Evolutionary conservation across 1,139 yeast genomes (phyloP).

Genomic region (Yamadazyma taylorii): DNA sequence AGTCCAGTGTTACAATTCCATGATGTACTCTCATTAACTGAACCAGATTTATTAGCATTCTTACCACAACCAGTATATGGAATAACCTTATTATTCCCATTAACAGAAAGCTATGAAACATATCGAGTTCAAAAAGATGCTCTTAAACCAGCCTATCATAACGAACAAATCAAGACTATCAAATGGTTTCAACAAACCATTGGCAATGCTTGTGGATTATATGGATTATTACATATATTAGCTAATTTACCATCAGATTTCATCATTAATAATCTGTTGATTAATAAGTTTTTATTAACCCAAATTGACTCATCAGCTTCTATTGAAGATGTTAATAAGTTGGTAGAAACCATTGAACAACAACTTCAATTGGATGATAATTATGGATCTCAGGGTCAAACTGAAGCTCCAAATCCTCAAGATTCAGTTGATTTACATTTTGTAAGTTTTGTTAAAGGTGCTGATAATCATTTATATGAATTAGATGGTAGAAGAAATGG

Average conservation of each 20-base stretch:
- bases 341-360: slow-evolving; percentile 56
- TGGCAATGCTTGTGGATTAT: slow-evolving; percentile 90
- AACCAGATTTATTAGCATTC: slow-evolving; percentile 72
- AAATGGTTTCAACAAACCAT: slow-evolving; percentile 83
- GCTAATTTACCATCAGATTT: slow-evolving; percentile 57
- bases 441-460: slow-evolving; percentile 66
- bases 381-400: slow-evolving; percentile 70
- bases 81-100: slow-evolving; percentile 76
- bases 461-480: slow-evolving; percentile 66
- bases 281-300: slow-evolving; percentile 26
- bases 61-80: slow-evolving; percentile 82
- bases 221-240: slow-evolving; percentile 78
- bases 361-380: slow-evolving; percentile 50
- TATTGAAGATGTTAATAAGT: slow-evolving; percentile 39
- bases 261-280: slow-evolving; percentile 36
- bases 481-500: slow-evolving; percentile 88
- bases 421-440: slow-evolving; percentile 74
- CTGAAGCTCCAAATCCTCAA: slow-evolving; percentile 74
- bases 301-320: slow-evolving; percentile 19
- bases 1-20: slow-evolving; percentile 60
- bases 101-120: slow-evolving; percentile 60
- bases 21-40: slow-evolving; percentile 84
- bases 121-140: slow-evolving; percentile 40
- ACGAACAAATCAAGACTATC: slow-evolving; percentile 14
- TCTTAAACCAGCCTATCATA: slow-evolving; percentile 16